Percentiles rank a stretch among this genome's conserved stretches.
These are phyloP conservation scores for Pleomassaria siparia DNA, from an alignment of 2,329 filamentous ascomycete species.

Conservation along the genomic window DNA sequence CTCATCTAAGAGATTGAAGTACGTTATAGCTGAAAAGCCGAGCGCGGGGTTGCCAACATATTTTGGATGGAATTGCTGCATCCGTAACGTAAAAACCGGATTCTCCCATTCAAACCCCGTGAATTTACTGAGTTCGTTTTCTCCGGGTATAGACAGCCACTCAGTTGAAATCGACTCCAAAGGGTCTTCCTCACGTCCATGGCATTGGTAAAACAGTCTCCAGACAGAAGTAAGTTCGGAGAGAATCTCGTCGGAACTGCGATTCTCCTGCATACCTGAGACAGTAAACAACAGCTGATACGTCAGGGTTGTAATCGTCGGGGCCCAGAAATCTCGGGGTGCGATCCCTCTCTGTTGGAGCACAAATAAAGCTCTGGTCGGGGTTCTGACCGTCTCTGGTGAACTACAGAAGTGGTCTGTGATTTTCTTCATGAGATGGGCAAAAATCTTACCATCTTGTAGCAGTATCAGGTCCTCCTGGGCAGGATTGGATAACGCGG, in stretches of 20 bases:
- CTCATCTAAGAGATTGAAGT: constrained; percentile 32
- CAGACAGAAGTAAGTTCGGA: constrained; percentile 36
- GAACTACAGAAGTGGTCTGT: constrained; percentile 20
- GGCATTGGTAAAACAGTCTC: constrained; percentile 37
- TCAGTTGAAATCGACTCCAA: constrained; percentile 22
- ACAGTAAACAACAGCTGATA: constrained; percentile 21
- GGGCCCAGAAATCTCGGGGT: constrained; percentile 23
- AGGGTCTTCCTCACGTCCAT: constrained; percentile 16
- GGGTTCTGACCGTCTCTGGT: constrained; percentile 12
- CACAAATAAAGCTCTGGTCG: constrained; percentile 28
- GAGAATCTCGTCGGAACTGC: constrained; percentile 21
- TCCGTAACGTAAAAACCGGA: constrained; percentile 22
- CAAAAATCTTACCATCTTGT: constrained; percentile 24
- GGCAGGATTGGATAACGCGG: constrained; percentile 27
- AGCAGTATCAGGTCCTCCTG: constrained; percentile 20
- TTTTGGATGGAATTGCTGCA: constrained; percentile 29
- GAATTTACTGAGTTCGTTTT: background rate
- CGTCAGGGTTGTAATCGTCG: constrained; percentile 24
- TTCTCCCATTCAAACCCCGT: background rate
- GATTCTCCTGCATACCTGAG: constrained; percentile 9
- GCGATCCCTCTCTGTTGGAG: constrained; percentile 33
- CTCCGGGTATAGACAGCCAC: constrained; percentile 23
- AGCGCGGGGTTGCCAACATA: constrained; percentile 15
- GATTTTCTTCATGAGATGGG: constrained; percentile 17
- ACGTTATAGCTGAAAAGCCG: constrained; percentile 32